phyloP scores from a whole-genome alignment of 1,284 basidiomycete genomes.

The Coriolopsis trogii region DNA sequence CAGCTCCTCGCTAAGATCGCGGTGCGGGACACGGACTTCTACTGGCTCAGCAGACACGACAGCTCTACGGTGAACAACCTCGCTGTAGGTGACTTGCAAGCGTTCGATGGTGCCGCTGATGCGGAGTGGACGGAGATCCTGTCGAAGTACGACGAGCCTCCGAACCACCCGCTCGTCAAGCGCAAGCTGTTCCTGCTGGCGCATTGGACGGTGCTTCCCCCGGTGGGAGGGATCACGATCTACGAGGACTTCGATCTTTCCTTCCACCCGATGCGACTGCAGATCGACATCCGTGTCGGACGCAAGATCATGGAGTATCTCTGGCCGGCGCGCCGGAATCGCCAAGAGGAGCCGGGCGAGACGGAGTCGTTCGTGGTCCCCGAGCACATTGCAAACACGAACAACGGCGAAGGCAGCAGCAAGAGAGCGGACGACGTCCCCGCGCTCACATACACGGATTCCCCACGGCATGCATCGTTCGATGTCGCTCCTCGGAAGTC shows the following conservation, averaged over 20 bases:
- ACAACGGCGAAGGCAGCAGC: not conserved
- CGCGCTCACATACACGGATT: conserved; percentile 20
- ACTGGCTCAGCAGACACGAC: conserved; percentile 88
- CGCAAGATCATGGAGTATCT: conserved; percentile 89
- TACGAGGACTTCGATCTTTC: conserved; percentile 84
- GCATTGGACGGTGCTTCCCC: conserved; percentile 82
- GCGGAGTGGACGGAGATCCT: conserved; percentile 91
- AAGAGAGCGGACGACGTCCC: conserved; percentile 17
- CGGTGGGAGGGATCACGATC: conserved; percentile 93
- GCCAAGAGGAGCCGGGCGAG: conserved; percentile 37
- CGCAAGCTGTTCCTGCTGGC: conserved; percentile 69
- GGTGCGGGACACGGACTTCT: conserved; percentile 79
- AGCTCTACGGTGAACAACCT: conserved; percentile 86
- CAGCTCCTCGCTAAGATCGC: conserved; percentile 87
- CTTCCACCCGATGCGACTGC: conserved; percentile 87
- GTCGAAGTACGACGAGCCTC: conserved; percentile 70
- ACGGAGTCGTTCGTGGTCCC: conserved; percentile 25
- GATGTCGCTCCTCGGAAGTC: conserved; percentile 30
- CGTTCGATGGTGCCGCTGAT: conserved; percentile 86
- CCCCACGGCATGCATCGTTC: conserved; percentile 32
- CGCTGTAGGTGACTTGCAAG: conserved; percentile 78
- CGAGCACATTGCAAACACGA: conserved; percentile 6
- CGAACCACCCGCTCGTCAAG: conserved; percentile 70
- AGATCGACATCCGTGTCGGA: conserved; percentile 85
- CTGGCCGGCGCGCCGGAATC: conserved; percentile 67